Conservation (phyloP, 768 basidiomycete species). For the Kockovaella imperatae region DNA sequence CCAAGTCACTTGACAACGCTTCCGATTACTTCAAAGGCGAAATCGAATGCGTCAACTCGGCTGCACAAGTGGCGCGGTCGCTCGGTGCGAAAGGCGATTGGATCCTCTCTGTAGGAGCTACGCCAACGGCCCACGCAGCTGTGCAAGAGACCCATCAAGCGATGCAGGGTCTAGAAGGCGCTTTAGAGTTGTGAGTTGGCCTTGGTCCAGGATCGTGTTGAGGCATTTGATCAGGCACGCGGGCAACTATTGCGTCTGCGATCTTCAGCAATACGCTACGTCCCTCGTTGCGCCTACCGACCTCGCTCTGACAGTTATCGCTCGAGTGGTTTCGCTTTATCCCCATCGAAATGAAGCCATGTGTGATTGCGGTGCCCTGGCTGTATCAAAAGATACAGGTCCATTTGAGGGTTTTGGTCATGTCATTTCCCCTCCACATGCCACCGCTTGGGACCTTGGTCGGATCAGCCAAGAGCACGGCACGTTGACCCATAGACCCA, state of each 20-base stretch:
- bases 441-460: slow-evolving; percentile 46
- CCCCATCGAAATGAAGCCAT: slow-evolving; percentile 57
- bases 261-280: slow-evolving; percentile 76
- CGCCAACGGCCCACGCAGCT: slow-evolving; percentile 76
- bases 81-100: slow-evolving; percentile 52
- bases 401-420: slow-evolving; percentile 65
- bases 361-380: slow-evolving; percentile 75
- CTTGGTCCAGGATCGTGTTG: neutral
- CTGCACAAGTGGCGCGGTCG: slow-evolving; percentile 52
- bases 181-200: slow-evolving; percentile 63
- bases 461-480: slow-evolving; percentile 59
- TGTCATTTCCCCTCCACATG: slow-evolving; percentile 56
- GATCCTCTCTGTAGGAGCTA: slow-evolving; percentile 74
- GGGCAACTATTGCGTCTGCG: slow-evolving; percentile 64
- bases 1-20: slow-evolving; percentile 60
- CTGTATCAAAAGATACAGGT: slow-evolving; percentile 80
- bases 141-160: slow-evolving; percentile 46
- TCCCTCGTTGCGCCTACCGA: slow-evolving; percentile 53
- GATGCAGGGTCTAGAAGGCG: slow-evolving; percentile 53
- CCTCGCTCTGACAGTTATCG: slow-evolving; percentile 62
- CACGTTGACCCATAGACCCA: slow-evolving; percentile 47
- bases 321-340: slow-evolving; percentile 73
- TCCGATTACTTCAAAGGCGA: slow-evolving; percentile 61
- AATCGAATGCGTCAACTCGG: slow-evolving; percentile 61
- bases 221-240: slow-evolving; percentile 20